Percentiles rank a stretch among this genome's conserved stretches.
Evolutionary conservation across 805 yeast species (phyloP).

Genomic region (Novakomyces olei): DNA sequence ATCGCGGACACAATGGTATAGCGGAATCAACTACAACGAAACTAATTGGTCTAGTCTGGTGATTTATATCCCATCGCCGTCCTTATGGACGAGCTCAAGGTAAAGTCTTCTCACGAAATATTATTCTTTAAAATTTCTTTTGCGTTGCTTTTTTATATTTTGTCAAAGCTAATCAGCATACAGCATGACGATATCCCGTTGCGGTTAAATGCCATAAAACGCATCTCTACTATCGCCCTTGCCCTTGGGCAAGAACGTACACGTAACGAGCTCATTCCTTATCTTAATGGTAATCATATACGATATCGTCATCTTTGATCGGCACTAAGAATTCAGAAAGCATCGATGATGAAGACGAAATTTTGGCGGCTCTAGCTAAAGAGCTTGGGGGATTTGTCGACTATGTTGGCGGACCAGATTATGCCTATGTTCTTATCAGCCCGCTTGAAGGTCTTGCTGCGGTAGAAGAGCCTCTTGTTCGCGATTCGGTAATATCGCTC

Average conservation of each 20-base stretch:
- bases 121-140: background rate
- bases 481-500: no score
- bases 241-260: constrained; percentile 92
- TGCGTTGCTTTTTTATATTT: background rate
- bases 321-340: constrained; percentile 8
- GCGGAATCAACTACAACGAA: no score
- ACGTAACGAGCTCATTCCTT: constrained; percentile 70
- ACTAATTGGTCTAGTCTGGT: no score
- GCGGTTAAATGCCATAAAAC: constrained; percentile 83
- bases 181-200: constrained; percentile 83
- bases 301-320: background rate
- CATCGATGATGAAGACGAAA: constrained; percentile 90
- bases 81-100: constrained; percentile 81
- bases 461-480: constrained; percentile 86
- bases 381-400: constrained; percentile 78
- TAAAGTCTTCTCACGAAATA: constrained; percentile 5
- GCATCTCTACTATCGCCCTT: constrained; percentile 78
- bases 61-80: constrained; percentile 85
- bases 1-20: no score
- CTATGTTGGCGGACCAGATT: constrained; percentile 59
- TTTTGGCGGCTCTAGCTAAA: constrained; percentile 77
- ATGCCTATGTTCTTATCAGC: constrained; percentile 33
- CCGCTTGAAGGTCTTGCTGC: constrained; percentile 68
- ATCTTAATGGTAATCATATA: constrained; percentile 37
- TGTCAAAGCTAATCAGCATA: background rate